Evolutionary conservation across 345 rosid species (phyloP).

Genomic region (Populus davidiana): DNA sequence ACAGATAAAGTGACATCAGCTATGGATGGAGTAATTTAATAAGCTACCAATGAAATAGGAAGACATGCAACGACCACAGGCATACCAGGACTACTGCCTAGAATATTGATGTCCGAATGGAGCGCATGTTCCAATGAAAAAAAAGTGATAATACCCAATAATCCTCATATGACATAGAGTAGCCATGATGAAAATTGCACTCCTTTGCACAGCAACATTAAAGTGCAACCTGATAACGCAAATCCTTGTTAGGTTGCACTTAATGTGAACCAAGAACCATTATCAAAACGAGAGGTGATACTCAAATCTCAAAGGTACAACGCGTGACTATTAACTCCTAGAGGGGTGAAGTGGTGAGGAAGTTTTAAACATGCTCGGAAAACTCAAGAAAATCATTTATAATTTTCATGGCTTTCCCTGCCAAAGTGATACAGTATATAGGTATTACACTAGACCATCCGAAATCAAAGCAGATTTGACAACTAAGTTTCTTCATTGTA

Average conservation of each 20-base stretch:
- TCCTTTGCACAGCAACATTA: neutral
- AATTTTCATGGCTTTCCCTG: neutral
- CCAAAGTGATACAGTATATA: neutral
- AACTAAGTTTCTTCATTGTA: neutral
- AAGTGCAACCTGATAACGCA: neutral
- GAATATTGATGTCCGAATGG: neutral
- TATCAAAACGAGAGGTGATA: neutral
- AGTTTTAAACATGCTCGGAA: neutral
- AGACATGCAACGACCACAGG: neutral
- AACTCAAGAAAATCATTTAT: neutral
- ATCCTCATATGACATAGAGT: neutral
- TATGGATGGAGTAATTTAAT: neutral
- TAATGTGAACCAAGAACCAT: neutral
- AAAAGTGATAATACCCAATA: too few relatives aligned
- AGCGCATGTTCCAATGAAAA: neutral
- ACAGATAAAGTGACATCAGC: neutral
- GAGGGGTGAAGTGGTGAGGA: neutral
- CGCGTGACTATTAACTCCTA: neutral
- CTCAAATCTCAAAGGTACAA: neutral
- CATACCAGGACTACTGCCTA: neutral
- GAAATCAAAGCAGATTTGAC: neutral
- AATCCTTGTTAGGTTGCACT: neutral
- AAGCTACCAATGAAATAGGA: neutral
- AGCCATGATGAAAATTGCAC: neutral
- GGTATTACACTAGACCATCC: neutral